A percentile compares a stretch with the other conserved stretches of the same genome.
phyloP scores from a whole-genome alignment of 352 stramenopile species.

The Phytopythium kandeliae region DNA sequence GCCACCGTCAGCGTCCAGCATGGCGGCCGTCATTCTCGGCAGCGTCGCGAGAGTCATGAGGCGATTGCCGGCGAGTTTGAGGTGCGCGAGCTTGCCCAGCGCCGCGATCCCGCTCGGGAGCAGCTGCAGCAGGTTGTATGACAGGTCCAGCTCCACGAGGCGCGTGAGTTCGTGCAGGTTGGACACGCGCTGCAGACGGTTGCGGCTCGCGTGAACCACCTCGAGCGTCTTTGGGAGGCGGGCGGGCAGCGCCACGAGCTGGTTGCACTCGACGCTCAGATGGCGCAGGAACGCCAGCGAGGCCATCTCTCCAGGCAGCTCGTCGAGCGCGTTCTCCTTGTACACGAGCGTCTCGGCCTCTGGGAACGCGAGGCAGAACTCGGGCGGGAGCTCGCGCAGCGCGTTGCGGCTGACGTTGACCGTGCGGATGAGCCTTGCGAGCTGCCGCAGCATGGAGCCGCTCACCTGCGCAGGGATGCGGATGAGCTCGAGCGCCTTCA shows the following conservation, averaged over 20 bases:
- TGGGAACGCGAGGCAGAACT: conserved; percentile 48
- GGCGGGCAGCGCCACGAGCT: conserved; percentile 36
- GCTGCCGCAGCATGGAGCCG: conserved; percentile 57
- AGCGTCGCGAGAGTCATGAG: conserved; percentile 57
- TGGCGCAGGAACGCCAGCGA: conserved; percentile 27
- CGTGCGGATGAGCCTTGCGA: conserved; percentile 46
- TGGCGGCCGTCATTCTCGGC: conserved; percentile 16
- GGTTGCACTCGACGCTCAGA: conserved; percentile 54
- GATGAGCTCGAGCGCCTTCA: conserved; percentile 61
- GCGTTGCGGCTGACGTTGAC: conserved; percentile 71
- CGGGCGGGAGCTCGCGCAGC: conserved; percentile 42
- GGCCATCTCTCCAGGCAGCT: conserved; percentile 21
- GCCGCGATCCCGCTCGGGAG: conserved; percentile 42
- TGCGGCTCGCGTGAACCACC: conserved; percentile 34
- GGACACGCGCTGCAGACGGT: conserved; percentile 39
- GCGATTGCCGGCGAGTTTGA: conserved; percentile 44
- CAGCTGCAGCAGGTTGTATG: conserved; percentile 56
- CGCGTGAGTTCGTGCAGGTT: conserved; percentile 41
- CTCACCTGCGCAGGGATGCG: conserved; percentile 51
- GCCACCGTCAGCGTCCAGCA: background rate
- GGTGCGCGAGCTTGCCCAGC: conserved; percentile 34
- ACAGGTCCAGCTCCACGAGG: conserved; percentile 49
- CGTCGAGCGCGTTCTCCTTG: conserved; percentile 61
- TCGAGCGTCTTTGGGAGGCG: conserved; percentile 32
- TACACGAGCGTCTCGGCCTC: conserved; percentile 42